Conservation (phyloP, 192 early-diverging fungal genomes). For the Coemansia sp. region DNA sequence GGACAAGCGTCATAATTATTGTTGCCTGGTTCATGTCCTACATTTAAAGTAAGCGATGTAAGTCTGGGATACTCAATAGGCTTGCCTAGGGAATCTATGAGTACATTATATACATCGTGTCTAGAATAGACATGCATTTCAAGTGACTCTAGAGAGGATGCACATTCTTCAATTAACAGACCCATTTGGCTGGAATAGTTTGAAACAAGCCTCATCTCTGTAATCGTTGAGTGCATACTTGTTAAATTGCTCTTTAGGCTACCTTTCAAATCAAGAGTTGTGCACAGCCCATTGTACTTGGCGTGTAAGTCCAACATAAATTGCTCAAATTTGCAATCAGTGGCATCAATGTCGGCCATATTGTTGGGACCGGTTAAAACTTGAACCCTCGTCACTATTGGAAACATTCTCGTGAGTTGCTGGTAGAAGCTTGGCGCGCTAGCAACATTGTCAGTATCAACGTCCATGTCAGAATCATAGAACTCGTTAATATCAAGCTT, state of each 20-base stretch:
- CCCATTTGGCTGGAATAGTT: no score
- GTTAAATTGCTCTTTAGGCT: background rate
- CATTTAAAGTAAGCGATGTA: background rate
- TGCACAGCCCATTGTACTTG: background rate
- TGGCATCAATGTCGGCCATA: background rate
- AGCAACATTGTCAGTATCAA: background rate
- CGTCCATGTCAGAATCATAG: background rate
- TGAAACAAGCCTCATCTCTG: background rate
- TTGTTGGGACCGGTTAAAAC: background rate
- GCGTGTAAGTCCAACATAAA: background rate
- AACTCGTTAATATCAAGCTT: background rate
- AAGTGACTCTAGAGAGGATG: background rate
- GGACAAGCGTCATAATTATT: background rate
- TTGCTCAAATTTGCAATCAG: background rate
- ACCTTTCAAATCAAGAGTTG: background rate
- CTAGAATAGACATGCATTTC: background rate
- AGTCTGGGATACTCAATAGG: background rate
- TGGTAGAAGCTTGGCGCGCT: background rate
- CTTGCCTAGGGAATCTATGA: background rate
- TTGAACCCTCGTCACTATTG: background rate
- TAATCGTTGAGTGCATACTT: background rate
- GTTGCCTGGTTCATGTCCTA: background rate
- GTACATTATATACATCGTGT: background rate
- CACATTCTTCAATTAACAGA: background rate
- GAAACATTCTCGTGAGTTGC: background rate